phyloP scores from a whole-genome alignment of 2,329 filamentous ascomycete species.

The Neobulgaria alba region DNA sequence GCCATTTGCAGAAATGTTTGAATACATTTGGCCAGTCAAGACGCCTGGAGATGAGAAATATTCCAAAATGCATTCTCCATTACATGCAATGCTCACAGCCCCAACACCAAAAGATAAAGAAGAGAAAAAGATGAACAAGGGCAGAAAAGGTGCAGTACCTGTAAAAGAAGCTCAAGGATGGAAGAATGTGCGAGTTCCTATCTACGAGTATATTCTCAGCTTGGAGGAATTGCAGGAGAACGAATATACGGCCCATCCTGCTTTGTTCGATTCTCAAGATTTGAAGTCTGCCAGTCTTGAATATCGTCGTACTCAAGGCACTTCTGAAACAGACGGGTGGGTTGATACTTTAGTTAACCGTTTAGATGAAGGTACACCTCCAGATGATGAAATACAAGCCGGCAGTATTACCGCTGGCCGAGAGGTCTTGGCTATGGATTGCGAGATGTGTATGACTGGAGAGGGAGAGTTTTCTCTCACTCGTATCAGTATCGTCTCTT shows the following conservation, averaged over 20 bases:
- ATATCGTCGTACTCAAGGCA: constrained; percentile 41
- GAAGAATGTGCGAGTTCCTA: constrained; percentile 68
- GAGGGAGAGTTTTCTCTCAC: constrained; percentile 75
- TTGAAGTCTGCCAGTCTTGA: constrained; percentile 46
- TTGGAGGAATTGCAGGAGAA: constrained; percentile 71
- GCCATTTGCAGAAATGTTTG: constrained; percentile 73
- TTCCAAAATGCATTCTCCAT: constrained; percentile 74
- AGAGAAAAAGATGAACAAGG: constrained; percentile 40
- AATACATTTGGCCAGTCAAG: constrained; percentile 80
- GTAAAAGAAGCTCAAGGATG: constrained; percentile 56
- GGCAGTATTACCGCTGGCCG: constrained; percentile 80
- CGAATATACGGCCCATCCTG: constrained; percentile 77
- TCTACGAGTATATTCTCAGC: constrained; percentile 69
- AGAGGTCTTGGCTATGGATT: constrained; percentile 75
- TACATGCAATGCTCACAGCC: constrained; percentile 74
- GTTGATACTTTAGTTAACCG: constrained; percentile 64
- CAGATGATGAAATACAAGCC: constrained; percentile 62
- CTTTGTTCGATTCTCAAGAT: constrained; percentile 50
- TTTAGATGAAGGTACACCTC: constrained; percentile 58
- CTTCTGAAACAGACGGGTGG: constrained; percentile 60
- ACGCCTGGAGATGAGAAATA: constrained; percentile 79
- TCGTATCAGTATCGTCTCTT: constrained; percentile 76
- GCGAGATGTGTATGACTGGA: constrained; percentile 93
- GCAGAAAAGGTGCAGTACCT: constrained; percentile 44
- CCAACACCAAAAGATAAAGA: constrained; percentile 62